Conservation (phyloP, 768 basidiomycete species). For the Myochromella boudieri region DNA sequence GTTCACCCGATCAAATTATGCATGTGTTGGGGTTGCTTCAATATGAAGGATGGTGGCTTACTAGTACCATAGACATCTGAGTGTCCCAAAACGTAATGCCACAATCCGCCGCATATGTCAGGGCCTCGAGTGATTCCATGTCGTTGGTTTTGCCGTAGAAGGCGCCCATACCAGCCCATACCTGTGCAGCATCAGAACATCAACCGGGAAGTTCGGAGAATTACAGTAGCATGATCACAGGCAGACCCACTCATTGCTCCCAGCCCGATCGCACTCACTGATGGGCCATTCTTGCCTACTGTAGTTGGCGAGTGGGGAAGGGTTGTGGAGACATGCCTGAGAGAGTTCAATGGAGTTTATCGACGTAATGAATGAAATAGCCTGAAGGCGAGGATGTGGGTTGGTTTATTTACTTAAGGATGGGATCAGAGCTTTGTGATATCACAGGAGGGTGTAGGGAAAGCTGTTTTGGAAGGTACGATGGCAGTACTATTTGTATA, state of each 20-base stretch:
- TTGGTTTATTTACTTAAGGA: too few relatives aligned
- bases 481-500: too few relatives aligned
- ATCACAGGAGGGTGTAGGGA: too few relatives aligned
- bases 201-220: too few relatives aligned
- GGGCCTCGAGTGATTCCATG: slow-evolving; percentile 15
- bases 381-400: too few relatives aligned
- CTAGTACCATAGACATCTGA: slow-evolving; percentile 45
- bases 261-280: slow-evolving; percentile 25
- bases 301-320: slow-evolving; percentile 21
- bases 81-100: slow-evolving; percentile 46
- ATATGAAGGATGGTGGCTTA: slow-evolving; percentile 24
- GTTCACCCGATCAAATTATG: slow-evolving; percentile 4
- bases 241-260: slow-evolving; percentile 24
- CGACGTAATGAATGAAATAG: too few relatives aligned
- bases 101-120: slow-evolving; percentile 22
- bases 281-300: slow-evolving; percentile 25
- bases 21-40: neutral
- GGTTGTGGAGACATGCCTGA: too few relatives aligned
- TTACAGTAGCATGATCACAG: neutral
- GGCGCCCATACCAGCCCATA: slow-evolving; percentile 24
- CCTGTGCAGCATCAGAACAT: too few relatives aligned
- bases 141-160: slow-evolving; percentile 24
- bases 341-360: too few relatives aligned
- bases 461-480: too few relatives aligned
- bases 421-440: too few relatives aligned